These are phyloP conservation scores for Eudorina sp. DNA, from an alignment of 139 green algal genomes.

Conservation along the genomic window DNA sequence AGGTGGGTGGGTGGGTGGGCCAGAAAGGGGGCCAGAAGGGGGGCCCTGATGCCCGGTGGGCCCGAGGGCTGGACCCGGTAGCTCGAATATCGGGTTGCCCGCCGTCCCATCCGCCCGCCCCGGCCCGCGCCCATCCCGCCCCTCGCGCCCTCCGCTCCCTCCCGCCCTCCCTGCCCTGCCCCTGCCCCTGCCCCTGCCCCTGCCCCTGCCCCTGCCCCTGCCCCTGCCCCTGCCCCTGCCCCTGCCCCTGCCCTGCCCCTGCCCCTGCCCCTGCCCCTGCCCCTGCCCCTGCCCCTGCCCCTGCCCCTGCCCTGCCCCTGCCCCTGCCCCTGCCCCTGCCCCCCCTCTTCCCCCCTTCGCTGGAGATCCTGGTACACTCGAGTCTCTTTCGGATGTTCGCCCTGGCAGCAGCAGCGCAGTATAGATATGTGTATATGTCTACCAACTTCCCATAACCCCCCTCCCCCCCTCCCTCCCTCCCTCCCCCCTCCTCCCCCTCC, in stretches of 20 bases:
- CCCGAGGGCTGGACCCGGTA: too few relatives aligned
- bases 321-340: background rate
- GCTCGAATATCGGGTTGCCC: too few relatives aligned
- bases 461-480: background rate
- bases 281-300: background rate
- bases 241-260: background rate
- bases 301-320: background rate
- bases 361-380: too few relatives aligned
- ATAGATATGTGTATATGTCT: too few relatives aligned
- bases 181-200: background rate
- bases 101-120: too few relatives aligned
- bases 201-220: background rate
- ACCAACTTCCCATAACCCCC: too few relatives aligned
- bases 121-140: background rate
- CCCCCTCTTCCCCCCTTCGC: background rate
- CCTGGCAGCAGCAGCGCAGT: too few relatives aligned
- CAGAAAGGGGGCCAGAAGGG: background rate
- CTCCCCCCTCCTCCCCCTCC: conserved; percentile 80
- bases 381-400: too few relatives aligned
- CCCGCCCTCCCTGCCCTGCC: background rate
- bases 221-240: background rate
- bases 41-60: background rate
- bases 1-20: conserved; percentile 71
- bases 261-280: background rate
- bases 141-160: background rate